These are phyloP conservation scores for Taiozyma sp. DNA, from an alignment of 1,139 yeast genomes.

Conservation along the genomic window DNA sequence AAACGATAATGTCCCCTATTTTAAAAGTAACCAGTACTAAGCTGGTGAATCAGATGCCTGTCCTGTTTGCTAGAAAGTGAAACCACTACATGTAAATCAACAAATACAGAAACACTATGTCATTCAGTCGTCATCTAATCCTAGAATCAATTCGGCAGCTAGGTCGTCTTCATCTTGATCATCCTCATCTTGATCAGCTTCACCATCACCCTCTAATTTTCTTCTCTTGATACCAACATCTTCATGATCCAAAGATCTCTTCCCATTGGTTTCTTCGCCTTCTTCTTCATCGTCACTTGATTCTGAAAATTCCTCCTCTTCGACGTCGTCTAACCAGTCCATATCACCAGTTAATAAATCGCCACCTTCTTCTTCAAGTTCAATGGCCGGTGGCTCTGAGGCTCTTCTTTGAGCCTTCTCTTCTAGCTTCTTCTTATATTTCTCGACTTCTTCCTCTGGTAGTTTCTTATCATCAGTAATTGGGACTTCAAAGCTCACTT, in stretches of 20 bases:
- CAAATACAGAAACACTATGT: background rate
- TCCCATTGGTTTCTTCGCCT: constrained; percentile 12
- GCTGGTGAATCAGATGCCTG: no score
- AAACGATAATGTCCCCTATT: no score
- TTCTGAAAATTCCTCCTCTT: constrained; percentile 25
- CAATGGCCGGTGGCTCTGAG: constrained; percentile 11
- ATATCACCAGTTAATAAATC: constrained; percentile 23
- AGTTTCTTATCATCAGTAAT: constrained; percentile 38
- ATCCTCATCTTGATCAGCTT: constrained; percentile 14
- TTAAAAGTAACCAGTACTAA: no score
- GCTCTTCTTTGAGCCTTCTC: constrained; percentile 11
- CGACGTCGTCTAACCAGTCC: constrained; percentile 30
- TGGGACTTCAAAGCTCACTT: constrained; percentile 51
- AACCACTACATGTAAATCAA: background rate
- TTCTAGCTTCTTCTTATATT: constrained; percentile 25
- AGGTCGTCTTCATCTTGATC: constrained; percentile 20
- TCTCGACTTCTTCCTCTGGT: constrained; percentile 31
- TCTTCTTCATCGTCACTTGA: constrained; percentile 29
- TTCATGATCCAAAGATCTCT: constrained; percentile 12
- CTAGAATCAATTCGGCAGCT: constrained; percentile 22
- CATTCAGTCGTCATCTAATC: constrained; percentile 10
- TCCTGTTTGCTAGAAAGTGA: no score
- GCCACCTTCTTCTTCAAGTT: constrained; percentile 21
- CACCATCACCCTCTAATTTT: constrained; percentile 4
- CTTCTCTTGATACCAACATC: constrained; percentile 2